Base-by-base conservation (phyloP, 2,329 filamentous ascomycete species). In the Colletotrichum caudatum region DNA sequence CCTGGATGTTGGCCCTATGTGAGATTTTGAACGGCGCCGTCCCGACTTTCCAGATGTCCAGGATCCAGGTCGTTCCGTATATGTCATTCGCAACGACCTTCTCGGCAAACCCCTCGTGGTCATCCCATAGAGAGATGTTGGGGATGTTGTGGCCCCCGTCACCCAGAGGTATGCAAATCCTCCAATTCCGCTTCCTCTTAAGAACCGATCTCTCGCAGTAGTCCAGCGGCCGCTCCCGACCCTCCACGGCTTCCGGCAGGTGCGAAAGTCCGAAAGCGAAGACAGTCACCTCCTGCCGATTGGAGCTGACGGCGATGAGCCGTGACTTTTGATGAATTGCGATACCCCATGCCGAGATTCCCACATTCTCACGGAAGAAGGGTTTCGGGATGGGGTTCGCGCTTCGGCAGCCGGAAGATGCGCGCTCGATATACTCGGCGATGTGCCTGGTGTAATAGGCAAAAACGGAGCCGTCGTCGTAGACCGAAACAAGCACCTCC, bases 281-380 rank as follows among this genome's bases (percentile, higher is more conserved):
- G 0, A 90, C 84, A 0, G 83, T 86, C 8, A 88, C 80, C 73
- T 88, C 86, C 63, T 78, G 78, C 5, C 86, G 88, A 78, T 99
- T 99, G 0, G 93, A 91, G 76, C 93, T 93, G 50, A 97, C 91
- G 0, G 95, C 96, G 73, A 99, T 92, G 73, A 98, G 84, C 0
- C 95, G 90, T n/a, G 93, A 94, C 73, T 91, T 84, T 73, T 89
- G 87, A 79, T 98, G 95, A 14, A 97, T 87, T 9, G 94, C 92
- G 59, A 97, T 81, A 0, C 95, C 96, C 96, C 96, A 99, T 2
- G 95, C 95, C 71, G 93, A 95, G 33, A 82, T 83, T 1, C 89
- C 89, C 2, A 97, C 94, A 78, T 93, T 94, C 48, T 92, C 88
- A 70, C 90, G 89, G 69, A 97, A 93, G 77, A 97, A 93, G 0